Percentiles rank a stretch among this genome's conserved stretches.
Conservation (phyloP, 2,329 filamentous ascomycete genomes). For the Zymoseptoria passerinii region DNA sequence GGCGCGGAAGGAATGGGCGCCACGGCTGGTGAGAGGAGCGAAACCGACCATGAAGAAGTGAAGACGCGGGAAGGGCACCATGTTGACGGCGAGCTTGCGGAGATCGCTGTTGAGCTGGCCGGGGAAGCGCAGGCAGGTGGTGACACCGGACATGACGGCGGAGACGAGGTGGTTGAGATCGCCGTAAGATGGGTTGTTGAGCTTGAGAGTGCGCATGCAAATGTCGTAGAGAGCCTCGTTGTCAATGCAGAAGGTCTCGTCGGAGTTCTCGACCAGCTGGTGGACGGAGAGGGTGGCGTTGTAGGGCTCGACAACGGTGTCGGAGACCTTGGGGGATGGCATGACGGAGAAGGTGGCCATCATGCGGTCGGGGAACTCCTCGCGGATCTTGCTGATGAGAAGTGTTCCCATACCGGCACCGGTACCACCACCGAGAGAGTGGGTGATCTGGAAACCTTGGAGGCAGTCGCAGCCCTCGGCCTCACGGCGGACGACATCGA, state of each 20-base stretch:
- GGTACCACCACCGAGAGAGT: slow-evolving; percentile 99
- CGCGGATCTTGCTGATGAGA: slow-evolving; percentile 99
- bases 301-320: slow-evolving; percentile 99
- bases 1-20: slow-evolving; percentile 90
- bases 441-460: slow-evolving; percentile 99
- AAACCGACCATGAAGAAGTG: slow-evolving; percentile 99
- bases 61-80: slow-evolving; percentile 99
- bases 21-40: slow-evolving; percentile 90
- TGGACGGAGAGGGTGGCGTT: slow-evolving; percentile 98
- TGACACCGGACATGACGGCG: slow-evolving; percentile 98
- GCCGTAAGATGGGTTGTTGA: slow-evolving; percentile 95
- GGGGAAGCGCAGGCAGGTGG: slow-evolving; percentile 97
- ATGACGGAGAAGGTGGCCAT: slow-evolving; percentile 99
- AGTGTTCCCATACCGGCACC: slow-evolving; percentile 99
- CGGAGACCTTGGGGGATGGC: slow-evolving; percentile 97
- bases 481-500: slow-evolving; percentile 97
- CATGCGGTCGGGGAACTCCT: slow-evolving; percentile 99
- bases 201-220: slow-evolving; percentile 99
- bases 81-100: slow-evolving; percentile 99
- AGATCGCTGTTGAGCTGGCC: slow-evolving; percentile 99
- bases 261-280: slow-evolving; percentile 99
- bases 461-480: slow-evolving; percentile 99
- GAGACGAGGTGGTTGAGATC: slow-evolving; percentile 99
- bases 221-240: slow-evolving; percentile 99
- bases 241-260: slow-evolving; percentile 99